These are phyloP conservation scores for Epichloe bromicola DNA, from an alignment of 2,329 filamentous ascomycete genomes.

Conservation along the genomic window DNA sequence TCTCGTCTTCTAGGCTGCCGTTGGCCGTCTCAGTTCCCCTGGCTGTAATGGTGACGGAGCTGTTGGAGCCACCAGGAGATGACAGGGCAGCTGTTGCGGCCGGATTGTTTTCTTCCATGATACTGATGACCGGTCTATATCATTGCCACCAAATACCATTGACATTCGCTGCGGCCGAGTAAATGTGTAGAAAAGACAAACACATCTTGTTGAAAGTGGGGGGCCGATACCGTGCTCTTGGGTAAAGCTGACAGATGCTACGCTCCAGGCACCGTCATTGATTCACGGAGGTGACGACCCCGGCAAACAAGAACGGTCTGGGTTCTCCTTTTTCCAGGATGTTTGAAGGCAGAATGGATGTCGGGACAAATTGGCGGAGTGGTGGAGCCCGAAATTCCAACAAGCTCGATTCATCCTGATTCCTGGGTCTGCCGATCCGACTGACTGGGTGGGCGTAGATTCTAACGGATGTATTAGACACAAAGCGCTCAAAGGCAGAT, in stretches of 20 bases:
- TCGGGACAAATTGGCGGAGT: too few relatives aligned
- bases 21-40: background rate
- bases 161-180: background rate
- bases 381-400: too few relatives aligned
- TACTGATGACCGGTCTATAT: background rate
- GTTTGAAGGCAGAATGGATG: background rate
- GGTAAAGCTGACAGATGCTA: background rate
- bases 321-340: background rate
- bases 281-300: too few relatives aligned
- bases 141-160: background rate
- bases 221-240: background rate
- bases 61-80: background rate
- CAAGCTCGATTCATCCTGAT: too few relatives aligned
- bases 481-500: too few relatives aligned
- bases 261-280: too few relatives aligned
- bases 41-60: background rate
- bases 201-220: background rate
- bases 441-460: too few relatives aligned
- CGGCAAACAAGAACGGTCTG: too few relatives aligned
- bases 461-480: too few relatives aligned
- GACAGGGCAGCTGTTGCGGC: background rate
- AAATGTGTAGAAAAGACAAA: background rate
- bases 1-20: background rate
- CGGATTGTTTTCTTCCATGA: background rate
- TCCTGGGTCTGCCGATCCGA: too few relatives aligned